Conservation (phyloP, 2,329 filamentous ascomycete species). For the Verticillium zaregamsianum region DNA sequence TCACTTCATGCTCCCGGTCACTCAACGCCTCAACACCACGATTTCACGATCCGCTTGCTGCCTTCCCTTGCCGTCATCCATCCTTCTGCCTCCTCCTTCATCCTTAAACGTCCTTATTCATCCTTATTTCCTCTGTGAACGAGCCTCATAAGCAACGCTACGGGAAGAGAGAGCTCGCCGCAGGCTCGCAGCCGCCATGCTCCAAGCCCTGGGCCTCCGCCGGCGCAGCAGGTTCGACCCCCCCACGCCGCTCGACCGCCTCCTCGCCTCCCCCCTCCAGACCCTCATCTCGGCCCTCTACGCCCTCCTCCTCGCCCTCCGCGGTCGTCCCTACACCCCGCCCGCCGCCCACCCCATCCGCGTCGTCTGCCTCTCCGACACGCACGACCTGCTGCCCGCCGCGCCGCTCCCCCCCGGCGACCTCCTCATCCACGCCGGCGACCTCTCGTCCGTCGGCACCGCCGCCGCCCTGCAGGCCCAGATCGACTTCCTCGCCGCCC, state of each 20-base stretch:
- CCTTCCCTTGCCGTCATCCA: too few relatives aligned
- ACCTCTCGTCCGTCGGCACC: conserved; percentile 72
- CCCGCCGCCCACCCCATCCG: conserved; percentile 56
- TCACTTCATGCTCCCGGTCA: too few relatives aligned
- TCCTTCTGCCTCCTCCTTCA: too few relatives aligned
- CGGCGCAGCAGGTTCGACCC: conserved; percentile 43
- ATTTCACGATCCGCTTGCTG: too few relatives aligned
- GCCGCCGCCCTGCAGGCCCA: conserved; percentile 73
- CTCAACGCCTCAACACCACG: too few relatives aligned
- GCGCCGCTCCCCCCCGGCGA: conserved; percentile 68
- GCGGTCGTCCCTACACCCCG: conserved; percentile 59
- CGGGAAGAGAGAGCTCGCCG: not conserved
- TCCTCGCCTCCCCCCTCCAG: conserved; percentile 66
- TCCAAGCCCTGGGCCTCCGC: conserved; percentile 41
- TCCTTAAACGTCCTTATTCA: not conserved
- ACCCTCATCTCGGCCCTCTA: conserved; percentile 60
- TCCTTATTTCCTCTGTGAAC: not conserved
- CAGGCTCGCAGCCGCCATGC: conserved; percentile 34
- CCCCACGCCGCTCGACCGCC: conserved; percentile 53
- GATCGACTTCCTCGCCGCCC: conserved; percentile 72
- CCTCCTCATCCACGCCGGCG: conserved; percentile 84
- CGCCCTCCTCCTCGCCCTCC: conserved; percentile 60
- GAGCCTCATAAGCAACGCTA: too few relatives aligned
- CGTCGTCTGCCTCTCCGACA: conserved; percentile 87
- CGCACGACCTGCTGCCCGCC: conserved; percentile 61